Base-by-base conservation (phyloP, 306 rosid genomes). In the Trifolium fragiferum region DNA sequence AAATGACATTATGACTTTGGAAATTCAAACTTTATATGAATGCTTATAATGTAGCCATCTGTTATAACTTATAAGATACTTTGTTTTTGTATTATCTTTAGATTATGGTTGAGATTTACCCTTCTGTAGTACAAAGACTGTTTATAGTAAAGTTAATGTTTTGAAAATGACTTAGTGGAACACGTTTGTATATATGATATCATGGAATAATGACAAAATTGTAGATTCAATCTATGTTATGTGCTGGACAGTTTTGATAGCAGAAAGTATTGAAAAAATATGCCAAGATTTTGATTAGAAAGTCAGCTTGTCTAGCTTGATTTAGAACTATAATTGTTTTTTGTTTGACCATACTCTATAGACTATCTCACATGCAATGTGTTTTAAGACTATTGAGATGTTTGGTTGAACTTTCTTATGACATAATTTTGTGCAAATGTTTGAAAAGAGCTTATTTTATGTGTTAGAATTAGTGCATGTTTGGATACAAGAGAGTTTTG, bases 201-300 rank as follows among this genome's bases (percentile, higher is more conserved):
- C 1, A 62, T n/a, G 19, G 15, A 14, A 40, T 55, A 50, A 3
- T 67, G 81, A 72, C 78, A 72, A 58, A 65, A 76, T 65, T 58
- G 41, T 4, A 64, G 16, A 57, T 71, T 81, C 81, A 81, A 66
- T 50, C 68, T 18, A 13, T 30, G 35, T 55, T 55, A 49, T 46
- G 81, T 44, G 74, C 35, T 60, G 53, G 43, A 49, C 33, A 4
- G 72, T 18, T 33, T 30, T 30, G 33, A 20, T 55, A 57, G 49
- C 19, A 9, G 68, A 41, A 80, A 70, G 58, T 33, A 43, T 43
- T 69, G 35, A 21, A 21, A 51, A 40, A 75, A 60, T 54, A 49
- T 69, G 35, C 55, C 37, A 21, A 15, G 2, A n/a, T 4, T 63
- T 50, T 49, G 23, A 62, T n/a, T 25, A 43, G 49, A 40, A 55